These are phyloP conservation scores for Colletotrichum truncatum DNA, from an alignment of 2,329 filamentous ascomycete genomes.

Conservation along the genomic window DNA sequence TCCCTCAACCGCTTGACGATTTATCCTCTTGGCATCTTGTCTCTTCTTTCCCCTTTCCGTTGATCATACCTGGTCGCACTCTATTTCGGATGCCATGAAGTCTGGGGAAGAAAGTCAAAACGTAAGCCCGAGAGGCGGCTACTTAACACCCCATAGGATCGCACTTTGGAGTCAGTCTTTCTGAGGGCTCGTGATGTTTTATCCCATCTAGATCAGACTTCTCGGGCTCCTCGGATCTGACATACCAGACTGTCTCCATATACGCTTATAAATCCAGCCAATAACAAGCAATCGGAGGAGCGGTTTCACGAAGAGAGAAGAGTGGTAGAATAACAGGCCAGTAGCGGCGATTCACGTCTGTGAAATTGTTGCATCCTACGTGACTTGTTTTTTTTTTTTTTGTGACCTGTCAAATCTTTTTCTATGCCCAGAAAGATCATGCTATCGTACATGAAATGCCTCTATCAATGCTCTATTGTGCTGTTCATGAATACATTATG, in stretches of 20 bases:
- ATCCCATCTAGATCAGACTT: background rate
- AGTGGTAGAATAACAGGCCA: no score
- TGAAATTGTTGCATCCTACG: constrained; percentile 7
- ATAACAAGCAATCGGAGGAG: background rate
- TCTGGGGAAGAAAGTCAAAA: background rate
- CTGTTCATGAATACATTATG: background rate
- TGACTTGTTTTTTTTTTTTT: no score
- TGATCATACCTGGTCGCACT: background rate
- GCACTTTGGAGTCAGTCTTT: background rate
- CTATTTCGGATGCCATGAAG: background rate
- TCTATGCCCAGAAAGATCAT: background rate
- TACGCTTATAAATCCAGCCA: background rate
- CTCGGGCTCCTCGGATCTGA: background rate
- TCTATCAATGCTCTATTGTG: constrained; percentile 11
- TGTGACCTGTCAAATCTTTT: background rate
- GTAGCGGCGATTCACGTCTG: no score
- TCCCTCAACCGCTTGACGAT: background rate
- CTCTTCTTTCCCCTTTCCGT: background rate
- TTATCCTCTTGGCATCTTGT: constrained; percentile 16
- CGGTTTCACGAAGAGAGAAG: background rate
- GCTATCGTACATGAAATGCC: background rate
- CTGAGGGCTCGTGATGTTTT: background rate
- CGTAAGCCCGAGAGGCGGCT: background rate
- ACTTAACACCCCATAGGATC: background rate
- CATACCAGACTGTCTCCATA: background rate